Conservation (phyloP, 257 asterid species). For the Apocynum venetum region DNA sequence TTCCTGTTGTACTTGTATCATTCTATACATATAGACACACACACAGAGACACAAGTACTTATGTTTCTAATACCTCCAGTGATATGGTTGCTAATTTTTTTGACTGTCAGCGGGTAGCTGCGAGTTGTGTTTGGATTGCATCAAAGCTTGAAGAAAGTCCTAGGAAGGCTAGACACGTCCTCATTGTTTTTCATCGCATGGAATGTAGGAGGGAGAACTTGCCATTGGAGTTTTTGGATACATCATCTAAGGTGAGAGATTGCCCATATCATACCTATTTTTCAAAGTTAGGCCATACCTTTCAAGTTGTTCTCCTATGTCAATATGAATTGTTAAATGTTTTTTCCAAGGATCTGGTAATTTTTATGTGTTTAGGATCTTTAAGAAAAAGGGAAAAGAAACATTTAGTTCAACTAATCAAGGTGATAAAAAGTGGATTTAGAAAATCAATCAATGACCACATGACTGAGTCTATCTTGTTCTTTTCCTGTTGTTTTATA, state of each 20-base stretch:
- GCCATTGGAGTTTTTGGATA: constrained; percentile 78
- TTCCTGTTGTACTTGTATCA: constrained; percentile 2
- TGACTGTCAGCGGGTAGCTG: constrained; percentile 77
- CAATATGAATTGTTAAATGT: not conserved
- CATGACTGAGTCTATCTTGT: not conserved
- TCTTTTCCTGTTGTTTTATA: constrained; percentile 8
- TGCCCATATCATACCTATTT: too few relatives aligned
- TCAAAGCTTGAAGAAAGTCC: constrained; percentile 96
- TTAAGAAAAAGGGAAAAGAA: not conserved
- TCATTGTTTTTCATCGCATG: constrained; percentile 88
- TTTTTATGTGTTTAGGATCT: not conserved
- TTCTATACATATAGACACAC: too few relatives aligned
- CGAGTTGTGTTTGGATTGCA: constrained; percentile 99
- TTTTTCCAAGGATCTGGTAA: not conserved
- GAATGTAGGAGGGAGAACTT: constrained; percentile 92
- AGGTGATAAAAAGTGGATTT: not conserved
- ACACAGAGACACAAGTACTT: not conserved
- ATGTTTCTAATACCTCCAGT: constrained; percentile 11
- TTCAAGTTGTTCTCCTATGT: not conserved
- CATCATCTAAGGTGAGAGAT: constrained; percentile 57
- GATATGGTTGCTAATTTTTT: constrained; percentile 13
- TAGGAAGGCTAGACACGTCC: constrained; percentile 83
- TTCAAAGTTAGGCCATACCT: not conserved
- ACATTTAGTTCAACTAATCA: not conserved
- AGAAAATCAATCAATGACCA: not conserved